A percentile compares a stretch with the other conserved stretches of the same genome.
Evolutionary conservation across 1,139 yeast species (phyloP).

Genomic region (Taphrina wiesneri): DNA sequence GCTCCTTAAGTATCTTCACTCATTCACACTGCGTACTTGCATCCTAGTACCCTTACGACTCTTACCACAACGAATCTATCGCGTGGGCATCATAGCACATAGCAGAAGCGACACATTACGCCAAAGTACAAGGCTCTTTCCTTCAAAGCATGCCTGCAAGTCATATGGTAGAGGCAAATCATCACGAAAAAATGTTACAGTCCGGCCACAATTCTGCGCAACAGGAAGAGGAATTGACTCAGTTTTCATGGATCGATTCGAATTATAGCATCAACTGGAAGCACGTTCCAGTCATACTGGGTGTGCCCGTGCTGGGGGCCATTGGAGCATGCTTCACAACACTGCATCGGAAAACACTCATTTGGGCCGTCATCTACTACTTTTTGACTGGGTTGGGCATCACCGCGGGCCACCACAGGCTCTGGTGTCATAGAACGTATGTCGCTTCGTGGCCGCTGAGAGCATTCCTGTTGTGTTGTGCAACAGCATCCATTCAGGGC

Average conservation of each 20-base stretch:
- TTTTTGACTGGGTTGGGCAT: constrained; percentile 79
- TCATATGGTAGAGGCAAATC: background rate
- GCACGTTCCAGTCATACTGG: constrained; percentile 72
- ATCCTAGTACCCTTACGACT: too few relatives aligned
- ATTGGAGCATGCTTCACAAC: constrained; percentile 56
- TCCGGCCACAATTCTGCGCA: background rate
- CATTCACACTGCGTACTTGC: background rate
- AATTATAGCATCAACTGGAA: constrained; percentile 89
- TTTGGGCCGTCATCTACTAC: constrained; percentile 65
- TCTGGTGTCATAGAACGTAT: constrained; percentile 88
- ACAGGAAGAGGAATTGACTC: constrained; percentile 18
- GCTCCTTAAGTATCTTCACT: background rate
- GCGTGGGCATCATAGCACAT: background rate
- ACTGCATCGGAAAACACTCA: constrained; percentile 60
- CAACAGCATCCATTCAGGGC: constrained; percentile 95
- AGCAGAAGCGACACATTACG: background rate
- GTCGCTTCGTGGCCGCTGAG: constrained; percentile 71
- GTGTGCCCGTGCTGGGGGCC: constrained; percentile 69
- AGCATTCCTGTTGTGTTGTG: constrained; percentile 74
- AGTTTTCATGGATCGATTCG: constrained; percentile 80
- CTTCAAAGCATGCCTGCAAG: background rate
- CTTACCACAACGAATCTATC: background rate
- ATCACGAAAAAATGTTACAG: background rate
- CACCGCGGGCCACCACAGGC: constrained; percentile 89
- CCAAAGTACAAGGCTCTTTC: background rate